Evolutionary conservation across 2,329 filamentous ascomycete genomes (phyloP).

Genomic region (Bretziella fagacearum): DNA sequence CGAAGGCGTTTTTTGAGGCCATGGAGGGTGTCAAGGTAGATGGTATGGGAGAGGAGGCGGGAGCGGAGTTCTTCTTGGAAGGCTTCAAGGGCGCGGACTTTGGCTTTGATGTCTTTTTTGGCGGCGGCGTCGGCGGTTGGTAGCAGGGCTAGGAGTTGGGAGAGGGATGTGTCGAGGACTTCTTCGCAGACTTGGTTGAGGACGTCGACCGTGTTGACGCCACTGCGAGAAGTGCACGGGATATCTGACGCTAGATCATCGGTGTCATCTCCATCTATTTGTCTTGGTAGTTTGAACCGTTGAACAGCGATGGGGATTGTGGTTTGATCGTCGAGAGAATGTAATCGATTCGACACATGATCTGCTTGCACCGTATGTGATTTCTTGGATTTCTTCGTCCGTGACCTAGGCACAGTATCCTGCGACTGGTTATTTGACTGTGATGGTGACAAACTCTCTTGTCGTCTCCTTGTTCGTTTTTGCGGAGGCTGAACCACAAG

Average conservation of each 20-base stretch:
- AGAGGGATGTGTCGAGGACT: slow-evolving; percentile 34
- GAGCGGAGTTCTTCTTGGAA: slow-evolving; percentile 41
- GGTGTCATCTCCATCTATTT: slow-evolving; percentile 21
- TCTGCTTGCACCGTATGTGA: neutral
- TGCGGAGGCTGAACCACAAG: neutral
- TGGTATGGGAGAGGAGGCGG: slow-evolving; percentile 41
- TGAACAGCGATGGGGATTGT: slow-evolving; percentile 41
- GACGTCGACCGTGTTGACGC: slow-evolving; percentile 46
- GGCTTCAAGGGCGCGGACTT: slow-evolving; percentile 38
- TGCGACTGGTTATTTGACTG: neutral
- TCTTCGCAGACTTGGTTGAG: slow-evolving; percentile 45
- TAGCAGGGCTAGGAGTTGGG: slow-evolving; percentile 29
- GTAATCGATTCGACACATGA: neutral
- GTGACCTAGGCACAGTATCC: neutral
- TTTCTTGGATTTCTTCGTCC: neutral
- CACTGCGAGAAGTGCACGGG: slow-evolving; percentile 34
- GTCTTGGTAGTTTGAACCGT: slow-evolving; percentile 35
- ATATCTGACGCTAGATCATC: slow-evolving; percentile 33
- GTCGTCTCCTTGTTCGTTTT: neutral
- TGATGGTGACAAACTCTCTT: neutral
- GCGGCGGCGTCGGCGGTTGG: slow-evolving; percentile 25
- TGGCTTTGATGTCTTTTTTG: slow-evolving; percentile 36
- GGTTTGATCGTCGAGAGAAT: neutral
- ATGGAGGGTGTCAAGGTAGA: slow-evolving; percentile 41
- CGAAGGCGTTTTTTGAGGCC: slow-evolving; percentile 40